A percentile compares a stretch with the other conserved stretches of the same genome.
Evolutionary conservation across 805 yeast species (phyloP).

Genomic region (Myxozyma mucilagina): DNA sequence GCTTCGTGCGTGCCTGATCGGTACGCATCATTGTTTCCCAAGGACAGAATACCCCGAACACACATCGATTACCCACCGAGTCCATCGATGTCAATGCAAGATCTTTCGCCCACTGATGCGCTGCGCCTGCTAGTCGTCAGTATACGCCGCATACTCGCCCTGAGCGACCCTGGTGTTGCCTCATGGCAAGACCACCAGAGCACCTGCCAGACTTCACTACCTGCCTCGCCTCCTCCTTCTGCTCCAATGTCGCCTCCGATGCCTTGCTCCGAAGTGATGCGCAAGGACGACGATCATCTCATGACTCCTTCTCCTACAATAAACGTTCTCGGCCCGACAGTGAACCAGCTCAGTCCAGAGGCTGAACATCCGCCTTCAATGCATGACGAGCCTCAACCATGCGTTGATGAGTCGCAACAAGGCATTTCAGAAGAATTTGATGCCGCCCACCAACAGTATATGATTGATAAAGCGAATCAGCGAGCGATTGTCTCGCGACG

Average conservation of each 20-base stretch:
- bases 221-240: constrained; percentile 9
- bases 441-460: neutral
- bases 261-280: neutral
- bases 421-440: neutral
- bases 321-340: constrained; percentile 5
- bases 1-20: constrained; percentile 4
- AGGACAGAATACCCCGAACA: neutral
- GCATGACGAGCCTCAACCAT: neutral
- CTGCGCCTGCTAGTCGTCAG: constrained; percentile 24
- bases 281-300: neutral
- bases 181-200: neutral
- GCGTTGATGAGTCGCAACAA: neutral
- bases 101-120: constrained; percentile 21
- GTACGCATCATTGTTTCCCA: neutral
- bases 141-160: constrained; percentile 16
- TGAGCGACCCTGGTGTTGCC: constrained; percentile 13
- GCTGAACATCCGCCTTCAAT: constrained; percentile 10
- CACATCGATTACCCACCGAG: constrained; percentile 6
- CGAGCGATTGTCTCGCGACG: constrained; percentile 35
- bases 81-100: constrained; percentile 15
- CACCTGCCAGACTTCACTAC: too few species aligned
- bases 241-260: constrained; percentile 5
- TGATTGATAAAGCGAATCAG: constrained; percentile 19
- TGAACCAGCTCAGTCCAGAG: constrained; percentile 13
- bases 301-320: constrained; percentile 9